phyloP scores from a whole-genome alignment of 805 yeast genomes.

The Candida coleopterorum region DNA sequence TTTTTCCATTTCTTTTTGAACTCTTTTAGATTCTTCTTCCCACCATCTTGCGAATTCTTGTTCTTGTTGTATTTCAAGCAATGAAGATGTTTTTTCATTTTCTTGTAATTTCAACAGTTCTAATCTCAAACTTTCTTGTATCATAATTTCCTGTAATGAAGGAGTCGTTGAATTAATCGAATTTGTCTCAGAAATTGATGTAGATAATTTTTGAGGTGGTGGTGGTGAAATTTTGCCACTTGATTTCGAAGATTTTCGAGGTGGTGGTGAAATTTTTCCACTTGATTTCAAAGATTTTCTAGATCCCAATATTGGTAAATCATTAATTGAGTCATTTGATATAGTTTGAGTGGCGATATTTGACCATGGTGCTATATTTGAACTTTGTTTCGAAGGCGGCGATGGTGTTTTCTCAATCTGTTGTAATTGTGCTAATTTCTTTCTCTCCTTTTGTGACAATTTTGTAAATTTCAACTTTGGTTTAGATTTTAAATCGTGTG shows the following conservation, averaged over 20 bases:
- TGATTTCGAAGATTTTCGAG: not conserved
- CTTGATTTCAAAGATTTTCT: not conserved
- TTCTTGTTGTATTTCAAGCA: constrained; percentile 73
- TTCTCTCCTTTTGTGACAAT: constrained; percentile 59
- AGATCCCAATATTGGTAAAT: constrained; percentile 19
- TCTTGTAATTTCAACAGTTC: constrained; percentile 26
- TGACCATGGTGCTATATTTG: constrained; percentile 12
- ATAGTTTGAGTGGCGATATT: not conserved
- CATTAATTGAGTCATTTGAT: constrained; percentile 3
- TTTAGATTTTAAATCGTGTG: constrained; percentile 7
- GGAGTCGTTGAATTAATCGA: constrained; percentile 15
- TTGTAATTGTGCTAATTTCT: constrained; percentile 26
- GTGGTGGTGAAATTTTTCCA: constrained; percentile 1
- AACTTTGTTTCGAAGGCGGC: not conserved
- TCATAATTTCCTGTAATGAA: constrained; percentile 41
- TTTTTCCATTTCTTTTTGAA: constrained; percentile 40
- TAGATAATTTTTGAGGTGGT: not conserved
- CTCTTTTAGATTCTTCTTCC: constrained; percentile 68
- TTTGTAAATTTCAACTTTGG: constrained; percentile 32
- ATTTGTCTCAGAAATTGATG: constrained; percentile 3
- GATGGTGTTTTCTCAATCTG: constrained; percentile 5
- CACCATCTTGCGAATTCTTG: constrained; percentile 88
- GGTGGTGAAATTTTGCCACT: constrained; percentile 1
- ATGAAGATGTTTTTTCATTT: constrained; percentile 34
- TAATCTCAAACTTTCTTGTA: constrained; percentile 40